Evolutionary conservation across 2,329 filamentous ascomycete genomes (phyloP), one percentile per base, ranked within the genome.

Genomic region (Thielaviopsis musarum): DNA sequence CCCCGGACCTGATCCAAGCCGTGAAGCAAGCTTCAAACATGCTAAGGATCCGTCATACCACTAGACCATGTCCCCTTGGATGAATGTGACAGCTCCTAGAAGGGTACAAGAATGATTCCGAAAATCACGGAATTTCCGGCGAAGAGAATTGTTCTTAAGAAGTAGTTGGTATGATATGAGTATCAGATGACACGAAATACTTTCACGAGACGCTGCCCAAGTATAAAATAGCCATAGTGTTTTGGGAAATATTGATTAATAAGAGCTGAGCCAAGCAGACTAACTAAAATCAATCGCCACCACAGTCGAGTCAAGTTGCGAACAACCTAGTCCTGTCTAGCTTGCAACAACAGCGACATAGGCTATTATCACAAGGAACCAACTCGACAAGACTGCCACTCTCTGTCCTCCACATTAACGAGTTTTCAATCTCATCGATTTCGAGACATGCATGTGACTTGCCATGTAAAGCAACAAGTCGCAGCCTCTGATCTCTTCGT

Each of bases 11-110:
- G 38, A 45, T 45, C 38, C 38, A 45, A n/a, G 38, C 38, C 15
- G 38, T 34, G 30, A n/a, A 45, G 17, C 24, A 19, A 19, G 26
- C 17, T 12, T 48, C 9, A 22, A 56, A 13, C 4, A 56, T 59
- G 58, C 53, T 59, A 59, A 59, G 58, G 58, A 59, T 59, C 58
- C 58, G 58, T 60, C 58, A 60, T 60, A 60, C 58, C 58, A 57
- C 58, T 60, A 60, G 58, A 60, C 53, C 58, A 60, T 60, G 58
- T 60, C 58, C 58, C 58, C 28, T 19, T 48, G 45, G 41, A 26
- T 17, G 15, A 5, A 15, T 19, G 9, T 38, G 10, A 53, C 17
- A 56, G 15, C 9, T n/a, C 24, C 12, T 45, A 12, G 21, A 55
- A 12, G 19, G 15, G 13, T n/a, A 13, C 26, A 55, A n/a, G n/a